These are phyloP conservation scores for Lasiosphaeris hirsuta DNA, from an alignment of 495 filamentous ascomycete genomes.

Conservation along the genomic window DNA sequence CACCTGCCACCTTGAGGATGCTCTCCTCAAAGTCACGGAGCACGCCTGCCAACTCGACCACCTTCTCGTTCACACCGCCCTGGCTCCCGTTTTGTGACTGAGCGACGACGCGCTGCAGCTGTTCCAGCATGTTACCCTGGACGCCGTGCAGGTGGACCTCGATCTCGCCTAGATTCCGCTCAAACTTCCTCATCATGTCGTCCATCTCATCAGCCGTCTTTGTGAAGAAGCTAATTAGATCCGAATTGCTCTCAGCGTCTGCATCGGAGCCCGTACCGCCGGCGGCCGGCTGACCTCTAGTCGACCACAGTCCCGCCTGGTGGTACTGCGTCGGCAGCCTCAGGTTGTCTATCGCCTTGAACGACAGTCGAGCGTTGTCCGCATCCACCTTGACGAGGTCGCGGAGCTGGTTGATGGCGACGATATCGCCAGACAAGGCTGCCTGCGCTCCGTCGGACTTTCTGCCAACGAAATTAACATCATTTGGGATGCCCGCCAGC, in stretches of 20 bases:
- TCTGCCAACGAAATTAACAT: slow-evolving; percentile 68
- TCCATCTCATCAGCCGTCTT: slow-evolving; percentile 69
- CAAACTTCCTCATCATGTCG: slow-evolving; percentile 61
- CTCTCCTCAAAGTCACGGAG: slow-evolving; percentile 75
- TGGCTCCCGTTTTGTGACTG: slow-evolving; percentile 46
- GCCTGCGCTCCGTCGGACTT: slow-evolving; percentile 72
- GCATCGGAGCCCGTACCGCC: slow-evolving; percentile 31
- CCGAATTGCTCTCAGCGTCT: slow-evolving; percentile 56
- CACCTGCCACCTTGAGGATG: slow-evolving; percentile 70
- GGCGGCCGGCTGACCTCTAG: slow-evolving; percentile 34
- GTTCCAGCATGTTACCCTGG: slow-evolving; percentile 63
- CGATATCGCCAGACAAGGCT: slow-evolving; percentile 67
- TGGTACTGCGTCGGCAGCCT: slow-evolving; percentile 75
- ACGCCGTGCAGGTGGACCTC: slow-evolving; percentile 77
- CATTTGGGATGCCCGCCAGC: slow-evolving; percentile 63
- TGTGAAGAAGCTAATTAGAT: slow-evolving; percentile 75
- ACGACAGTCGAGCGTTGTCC: slow-evolving; percentile 66
- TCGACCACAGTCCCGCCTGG: slow-evolving; percentile 53
- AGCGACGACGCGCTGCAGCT: slow-evolving; percentile 64
- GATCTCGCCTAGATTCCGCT: slow-evolving; percentile 70
- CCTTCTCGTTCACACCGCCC: slow-evolving; percentile 38
- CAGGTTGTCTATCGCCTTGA: slow-evolving; percentile 72
- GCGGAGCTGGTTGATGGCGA: slow-evolving; percentile 64
- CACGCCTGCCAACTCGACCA: slow-evolving; percentile 57
- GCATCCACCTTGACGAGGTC: slow-evolving; percentile 62